phyloP scores from a whole-genome alignment of 2,329 filamentous ascomycete species.

The Aquanectria penicillioides region DNA sequence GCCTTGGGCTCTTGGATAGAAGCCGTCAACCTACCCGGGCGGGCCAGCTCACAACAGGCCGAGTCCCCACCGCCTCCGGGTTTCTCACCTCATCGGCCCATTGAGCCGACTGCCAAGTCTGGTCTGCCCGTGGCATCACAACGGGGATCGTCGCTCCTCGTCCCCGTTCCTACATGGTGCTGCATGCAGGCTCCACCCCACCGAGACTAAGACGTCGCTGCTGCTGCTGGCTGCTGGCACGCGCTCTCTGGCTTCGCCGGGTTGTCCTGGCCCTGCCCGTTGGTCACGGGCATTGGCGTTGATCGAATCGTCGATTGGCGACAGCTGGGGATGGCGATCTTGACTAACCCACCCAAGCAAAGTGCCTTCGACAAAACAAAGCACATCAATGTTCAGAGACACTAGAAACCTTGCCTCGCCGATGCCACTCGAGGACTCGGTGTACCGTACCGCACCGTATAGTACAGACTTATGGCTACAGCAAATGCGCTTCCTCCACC shows the following conservation, averaged over 20 bases:
- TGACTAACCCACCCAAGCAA: constrained; percentile 33
- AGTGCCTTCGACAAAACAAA: constrained; percentile 28
- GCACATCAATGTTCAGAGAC: constrained; percentile 19
- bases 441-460: constrained; percentile 14
- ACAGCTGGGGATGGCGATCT: constrained; percentile 31
- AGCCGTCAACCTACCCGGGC: constrained; percentile 10
- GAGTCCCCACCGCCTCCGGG: constrained; percentile 27
- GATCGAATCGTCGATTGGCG: constrained; percentile 40
- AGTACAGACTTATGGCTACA: background rate
- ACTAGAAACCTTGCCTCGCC: background rate
- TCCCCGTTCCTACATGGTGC: constrained; percentile 27
- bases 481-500: constrained; percentile 23
- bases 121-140: constrained; percentile 25
- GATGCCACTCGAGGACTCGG: no score
- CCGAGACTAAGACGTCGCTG: no score
- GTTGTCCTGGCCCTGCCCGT: constrained; percentile 17
- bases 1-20: background rate
- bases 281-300: constrained; percentile 22
- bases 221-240: no score
- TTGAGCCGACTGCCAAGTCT: constrained; percentile 39
- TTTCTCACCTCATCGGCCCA: constrained; percentile 34
- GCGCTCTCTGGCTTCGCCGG: background rate
- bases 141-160: constrained; percentile 30
- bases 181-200: constrained; percentile 29
- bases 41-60: constrained; percentile 17